Conservation (phyloP, 169 alveolate genomes). For the Amoebophrya sp. region DNA sequence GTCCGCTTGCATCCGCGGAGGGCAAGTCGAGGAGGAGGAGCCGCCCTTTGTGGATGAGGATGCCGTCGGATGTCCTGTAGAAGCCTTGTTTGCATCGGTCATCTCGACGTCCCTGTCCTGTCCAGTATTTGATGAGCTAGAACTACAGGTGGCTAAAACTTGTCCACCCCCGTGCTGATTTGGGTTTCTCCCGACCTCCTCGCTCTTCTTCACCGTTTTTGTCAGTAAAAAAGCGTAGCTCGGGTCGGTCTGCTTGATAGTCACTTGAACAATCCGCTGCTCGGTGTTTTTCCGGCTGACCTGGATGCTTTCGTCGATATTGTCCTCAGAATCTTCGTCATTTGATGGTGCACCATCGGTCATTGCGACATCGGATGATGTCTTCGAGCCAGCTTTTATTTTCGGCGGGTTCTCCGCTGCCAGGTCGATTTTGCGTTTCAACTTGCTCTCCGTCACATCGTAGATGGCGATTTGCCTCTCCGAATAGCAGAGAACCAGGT, state of each 20-base stretch:
- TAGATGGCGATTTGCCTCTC: background rate
- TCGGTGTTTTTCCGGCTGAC: background rate
- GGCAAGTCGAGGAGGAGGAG: background rate
- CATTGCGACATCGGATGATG: background rate
- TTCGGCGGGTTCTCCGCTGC: background rate
- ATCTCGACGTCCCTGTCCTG: background rate
- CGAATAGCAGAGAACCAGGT: background rate
- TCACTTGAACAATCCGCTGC: background rate
- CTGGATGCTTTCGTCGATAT: background rate
- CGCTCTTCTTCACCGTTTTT: background rate
- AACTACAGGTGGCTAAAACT: too few species aligned
- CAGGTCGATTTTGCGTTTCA: background rate
- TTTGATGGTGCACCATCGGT: too few species aligned
- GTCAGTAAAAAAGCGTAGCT: background rate
- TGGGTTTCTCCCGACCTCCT: too few species aligned
- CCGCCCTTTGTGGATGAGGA: too few species aligned
- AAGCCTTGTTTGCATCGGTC: background rate
- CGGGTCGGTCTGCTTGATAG: background rate
- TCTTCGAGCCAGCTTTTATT: background rate
- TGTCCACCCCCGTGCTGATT: too few species aligned
- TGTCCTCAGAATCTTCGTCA: too few species aligned
- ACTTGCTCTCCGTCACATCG: background rate
- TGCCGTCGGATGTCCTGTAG: background rate
- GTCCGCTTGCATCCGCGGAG: background rate
- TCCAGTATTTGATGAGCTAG: too few species aligned